Conservation (phyloP, 805 yeast species). For the Spathaspora hagerdaliae region DNA sequence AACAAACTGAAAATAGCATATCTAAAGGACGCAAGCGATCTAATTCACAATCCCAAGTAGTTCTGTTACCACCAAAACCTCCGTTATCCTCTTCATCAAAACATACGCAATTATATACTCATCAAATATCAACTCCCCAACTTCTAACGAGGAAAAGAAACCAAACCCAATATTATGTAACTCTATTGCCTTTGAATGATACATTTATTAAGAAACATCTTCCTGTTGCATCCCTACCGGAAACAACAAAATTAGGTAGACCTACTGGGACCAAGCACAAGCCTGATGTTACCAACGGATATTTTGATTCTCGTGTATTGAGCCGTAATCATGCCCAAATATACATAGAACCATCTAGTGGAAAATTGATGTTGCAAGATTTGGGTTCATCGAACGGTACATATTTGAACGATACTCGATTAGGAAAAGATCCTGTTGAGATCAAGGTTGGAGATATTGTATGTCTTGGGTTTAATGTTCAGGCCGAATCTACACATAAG, state of each 20-base stretch:
- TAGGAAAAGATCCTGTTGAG: conserved; percentile 59
- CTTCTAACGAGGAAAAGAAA: conserved; percentile 13
- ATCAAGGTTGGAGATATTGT: conserved; percentile 78
- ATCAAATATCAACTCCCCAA: conserved; percentile 7
- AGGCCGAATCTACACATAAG: conserved; percentile 63
- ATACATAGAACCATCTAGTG: conserved; percentile 61
- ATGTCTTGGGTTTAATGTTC: conserved; percentile 92
- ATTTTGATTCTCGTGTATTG: conserved; percentile 88
- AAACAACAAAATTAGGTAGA: conserved; percentile 81
- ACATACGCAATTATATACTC: conserved; percentile 2
- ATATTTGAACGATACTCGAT: conserved; percentile 72
- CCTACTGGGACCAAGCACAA: conserved; percentile 67
- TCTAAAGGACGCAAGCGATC: conserved; percentile 26
- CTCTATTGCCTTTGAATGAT: conserved; percentile 71
- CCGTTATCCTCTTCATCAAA: neutral
- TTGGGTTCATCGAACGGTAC: conserved; percentile 94
- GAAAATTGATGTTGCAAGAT: conserved; percentile 75
- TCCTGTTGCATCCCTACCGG: conserved; percentile 77
- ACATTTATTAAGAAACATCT: conserved; percentile 79
- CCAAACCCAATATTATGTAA: conserved; percentile 52
- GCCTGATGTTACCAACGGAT: conserved; percentile 76
- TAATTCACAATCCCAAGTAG: conserved; percentile 40
- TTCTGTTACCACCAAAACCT: conserved; percentile 18
- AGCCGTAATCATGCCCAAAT: conserved; percentile 93
- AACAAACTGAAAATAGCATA: neutral